phyloP scores from a whole-genome alignment of 2,329 filamentous ascomycete species.

The Fusarium xylarioides region DNA sequence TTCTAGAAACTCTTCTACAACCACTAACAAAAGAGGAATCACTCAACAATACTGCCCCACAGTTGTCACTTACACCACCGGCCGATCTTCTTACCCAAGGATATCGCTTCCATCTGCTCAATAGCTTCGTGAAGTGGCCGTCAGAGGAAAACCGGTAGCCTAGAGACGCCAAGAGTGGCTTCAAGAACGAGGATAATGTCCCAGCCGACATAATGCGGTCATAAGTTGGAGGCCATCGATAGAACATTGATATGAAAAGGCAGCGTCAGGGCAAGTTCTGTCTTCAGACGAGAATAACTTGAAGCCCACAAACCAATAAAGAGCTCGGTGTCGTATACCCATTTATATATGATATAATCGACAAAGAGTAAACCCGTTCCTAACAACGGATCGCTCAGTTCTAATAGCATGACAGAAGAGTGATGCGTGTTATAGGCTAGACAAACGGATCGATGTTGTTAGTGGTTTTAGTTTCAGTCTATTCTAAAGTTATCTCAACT shows the following conservation, averaged over 20 bases:
- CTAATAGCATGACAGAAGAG: not conserved
- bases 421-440: not conserved
- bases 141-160: not conserved
- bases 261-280: not conserved
- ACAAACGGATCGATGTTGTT: not conserved
- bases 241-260: not conserved
- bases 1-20: not conserved
- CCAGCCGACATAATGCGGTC: accelerated
- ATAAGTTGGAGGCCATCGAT: accelerated
- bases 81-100: not conserved
- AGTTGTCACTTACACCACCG: not conserved
- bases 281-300: too few relatives aligned
- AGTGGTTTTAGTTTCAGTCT: slow-evolving; percentile 20
- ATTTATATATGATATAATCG: not conserved
- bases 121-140: not conserved
- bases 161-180: not conserved
- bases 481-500: not conserved
- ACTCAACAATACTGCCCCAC: not conserved
- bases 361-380: not conserved
- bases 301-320: not conserved
- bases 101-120: not conserved
- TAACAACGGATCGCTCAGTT: not conserved
- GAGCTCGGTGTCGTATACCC: not conserved
- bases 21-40: not conserved
- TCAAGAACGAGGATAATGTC: not conserved